phyloP scores from a whole-genome alignment of 2,329 filamentous ascomycete genomes.

The Colletotrichum spaethianum region DNA sequence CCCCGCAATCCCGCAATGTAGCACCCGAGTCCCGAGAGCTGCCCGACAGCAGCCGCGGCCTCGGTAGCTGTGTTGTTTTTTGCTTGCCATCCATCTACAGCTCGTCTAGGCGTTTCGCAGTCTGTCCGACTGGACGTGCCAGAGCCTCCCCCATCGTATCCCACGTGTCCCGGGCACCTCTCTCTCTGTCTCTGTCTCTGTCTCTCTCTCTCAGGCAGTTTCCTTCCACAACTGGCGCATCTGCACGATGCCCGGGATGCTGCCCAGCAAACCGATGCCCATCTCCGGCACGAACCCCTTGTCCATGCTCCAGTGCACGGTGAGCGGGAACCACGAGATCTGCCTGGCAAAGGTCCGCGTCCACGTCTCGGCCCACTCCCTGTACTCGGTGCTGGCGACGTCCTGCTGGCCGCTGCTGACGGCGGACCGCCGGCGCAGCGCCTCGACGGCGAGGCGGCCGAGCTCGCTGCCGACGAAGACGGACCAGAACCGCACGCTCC shows the following conservation, averaged over 20 bases:
- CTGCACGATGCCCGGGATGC: constrained; percentile 60
- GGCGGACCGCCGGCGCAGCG: constrained; percentile 52
- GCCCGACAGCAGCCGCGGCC: neutral
- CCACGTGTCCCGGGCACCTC: neutral
- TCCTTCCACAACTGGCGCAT: constrained; percentile 62
- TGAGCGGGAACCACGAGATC: constrained; percentile 84
- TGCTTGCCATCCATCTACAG: no score
- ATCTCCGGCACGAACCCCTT: constrained; percentile 66
- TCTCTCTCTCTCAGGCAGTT: constrained; percentile 47
- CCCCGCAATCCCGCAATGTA: neutral
- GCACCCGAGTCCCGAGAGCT: no score
- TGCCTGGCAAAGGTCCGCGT: constrained; percentile 79
- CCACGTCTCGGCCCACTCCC: constrained; percentile 67
- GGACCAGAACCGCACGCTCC: constrained; percentile 86
- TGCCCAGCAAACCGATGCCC: constrained; percentile 57
- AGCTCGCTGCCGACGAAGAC: constrained; percentile 84
- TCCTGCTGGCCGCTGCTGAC: constrained; percentile 45
- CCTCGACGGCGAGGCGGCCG: constrained; percentile 70
- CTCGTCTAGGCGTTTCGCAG: neutral
- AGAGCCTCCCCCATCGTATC: neutral
- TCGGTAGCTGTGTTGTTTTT: neutral
- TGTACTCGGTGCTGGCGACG: constrained; percentile 57
- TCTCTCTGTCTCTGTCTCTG: neutral
- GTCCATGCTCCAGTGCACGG: constrained; percentile 85
- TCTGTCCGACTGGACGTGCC: neutral